These are phyloP conservation scores for Paraphoma chrysanthemicola DNA, from an alignment of 2,329 filamentous ascomycete species.

Conservation along the genomic window DNA sequence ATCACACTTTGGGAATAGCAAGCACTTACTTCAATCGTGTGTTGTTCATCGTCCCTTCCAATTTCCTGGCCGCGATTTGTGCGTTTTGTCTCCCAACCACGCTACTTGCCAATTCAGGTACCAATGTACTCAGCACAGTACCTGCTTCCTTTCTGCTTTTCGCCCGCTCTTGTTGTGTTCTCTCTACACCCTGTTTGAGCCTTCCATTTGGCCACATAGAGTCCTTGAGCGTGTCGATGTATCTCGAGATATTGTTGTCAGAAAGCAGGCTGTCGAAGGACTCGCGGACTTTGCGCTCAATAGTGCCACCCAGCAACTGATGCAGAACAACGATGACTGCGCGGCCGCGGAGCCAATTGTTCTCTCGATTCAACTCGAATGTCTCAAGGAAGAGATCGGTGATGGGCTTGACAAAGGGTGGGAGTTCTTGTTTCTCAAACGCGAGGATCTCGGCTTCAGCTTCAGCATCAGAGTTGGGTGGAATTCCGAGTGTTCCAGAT, in stretches of 20 bases:
- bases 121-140: constrained; percentile 83
- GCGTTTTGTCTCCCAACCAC: constrained; percentile 94
- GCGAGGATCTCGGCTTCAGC: constrained; percentile 93
- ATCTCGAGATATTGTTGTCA: constrained; percentile 79
- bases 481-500: constrained; percentile 49
- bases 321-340: constrained; percentile 96
- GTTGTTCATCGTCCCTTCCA: constrained; percentile 94
- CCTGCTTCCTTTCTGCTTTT: constrained; percentile 86
- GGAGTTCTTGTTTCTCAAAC: constrained; percentile 80
- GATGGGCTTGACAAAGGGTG: constrained; percentile 97
- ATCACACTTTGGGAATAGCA: constrained; percentile 24
- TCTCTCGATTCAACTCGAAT: constrained; percentile 92
- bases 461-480: constrained; percentile 67
- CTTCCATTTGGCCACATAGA: constrained; percentile 81
- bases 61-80: constrained; percentile 83
- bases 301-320: constrained; percentile 92
- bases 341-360: constrained; percentile 95
- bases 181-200: constrained; percentile 58
- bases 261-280: constrained; percentile 75
- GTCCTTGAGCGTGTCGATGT: constrained; percentile 75
- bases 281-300: constrained; percentile 93
- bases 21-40: constrained; percentile 79
- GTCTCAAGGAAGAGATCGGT: constrained; percentile 96
- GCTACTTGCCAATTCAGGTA: constrained; percentile 89
- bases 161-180: constrained; percentile 76